Conservation (phyloP, 2,329 filamentous ascomycete genomes). For the Venturiaceae sp. region DNA sequence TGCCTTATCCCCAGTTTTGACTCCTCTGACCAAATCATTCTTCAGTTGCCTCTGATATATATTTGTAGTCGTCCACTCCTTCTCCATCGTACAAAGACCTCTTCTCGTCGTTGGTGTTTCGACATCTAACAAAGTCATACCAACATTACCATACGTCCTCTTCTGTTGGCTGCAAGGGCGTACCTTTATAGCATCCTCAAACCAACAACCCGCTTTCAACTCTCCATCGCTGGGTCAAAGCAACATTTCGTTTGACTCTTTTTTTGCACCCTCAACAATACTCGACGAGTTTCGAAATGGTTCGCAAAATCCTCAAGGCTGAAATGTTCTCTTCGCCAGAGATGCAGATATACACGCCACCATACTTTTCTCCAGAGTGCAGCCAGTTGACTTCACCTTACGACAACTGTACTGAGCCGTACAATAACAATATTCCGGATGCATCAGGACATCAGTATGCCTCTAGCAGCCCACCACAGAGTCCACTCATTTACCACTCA, state of each 20-base stretch:
- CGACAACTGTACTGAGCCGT: too few species aligned
- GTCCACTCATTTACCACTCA: too few species aligned
- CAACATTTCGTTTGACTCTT: too few species aligned
- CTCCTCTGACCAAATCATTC: background rate
- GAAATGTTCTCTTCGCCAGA: background rate
- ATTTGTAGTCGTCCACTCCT: background rate
- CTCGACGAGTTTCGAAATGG: background rate
- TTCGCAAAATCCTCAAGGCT: background rate
- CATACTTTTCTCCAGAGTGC: background rate
- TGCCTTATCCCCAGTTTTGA: background rate
- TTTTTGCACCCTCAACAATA: background rate
- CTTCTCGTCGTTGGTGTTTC: background rate
- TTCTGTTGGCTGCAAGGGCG: background rate
- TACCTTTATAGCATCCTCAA: background rate
- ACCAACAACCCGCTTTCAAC: too few species aligned
- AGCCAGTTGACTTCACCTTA: background rate
- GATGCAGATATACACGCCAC: background rate
- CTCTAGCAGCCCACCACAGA: too few species aligned
- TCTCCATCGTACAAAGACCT: background rate
- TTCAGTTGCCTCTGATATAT: background rate
- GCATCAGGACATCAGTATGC: too few species aligned
- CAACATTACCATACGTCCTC: background rate
- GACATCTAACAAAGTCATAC: background rate
- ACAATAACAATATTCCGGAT: too few species aligned
- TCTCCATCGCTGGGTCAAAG: too few species aligned